Percentiles rank a stretch among this genome's conserved stretches.
Conservation (phyloP, 495 filamentous ascomycete genomes). For the Xylaria telfairii region DNA sequence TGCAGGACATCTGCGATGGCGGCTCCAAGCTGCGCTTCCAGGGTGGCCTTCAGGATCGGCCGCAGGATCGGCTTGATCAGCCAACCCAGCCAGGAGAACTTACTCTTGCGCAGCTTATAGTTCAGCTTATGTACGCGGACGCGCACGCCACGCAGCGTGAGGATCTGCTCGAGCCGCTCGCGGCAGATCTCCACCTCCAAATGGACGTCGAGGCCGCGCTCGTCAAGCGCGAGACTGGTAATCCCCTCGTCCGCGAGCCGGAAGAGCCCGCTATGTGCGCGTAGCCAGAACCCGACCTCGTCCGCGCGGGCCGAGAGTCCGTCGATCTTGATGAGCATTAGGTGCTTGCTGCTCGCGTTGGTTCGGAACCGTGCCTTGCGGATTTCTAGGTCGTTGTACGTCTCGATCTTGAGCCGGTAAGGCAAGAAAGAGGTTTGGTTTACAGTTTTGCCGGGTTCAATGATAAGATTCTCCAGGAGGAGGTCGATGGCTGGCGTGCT, state of each 20-base stretch:
- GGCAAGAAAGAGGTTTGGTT: slow-evolving; percentile 90
- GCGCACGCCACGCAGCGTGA: slow-evolving; percentile 74
- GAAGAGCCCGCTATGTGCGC: slow-evolving; percentile 69
- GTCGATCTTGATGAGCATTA: slow-evolving; percentile 76
- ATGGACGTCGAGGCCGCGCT: slow-evolving; percentile 83
- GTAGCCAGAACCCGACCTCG: slow-evolving; percentile 80
- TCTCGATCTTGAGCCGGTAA: slow-evolving; percentile 78
- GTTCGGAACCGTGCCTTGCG: slow-evolving; percentile 78
- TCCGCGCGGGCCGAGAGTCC: slow-evolving; percentile 82
- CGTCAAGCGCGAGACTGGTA: slow-evolving; percentile 82
- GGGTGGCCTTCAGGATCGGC: slow-evolving; percentile 74
- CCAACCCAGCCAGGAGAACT: slow-evolving; percentile 79
- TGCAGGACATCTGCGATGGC: slow-evolving; percentile 72
- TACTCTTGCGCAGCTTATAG: slow-evolving; percentile 75
- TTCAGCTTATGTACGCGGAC: slow-evolving; percentile 87
- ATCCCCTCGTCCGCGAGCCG: slow-evolving; percentile 81
- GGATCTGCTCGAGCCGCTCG: slow-evolving; percentile 76
- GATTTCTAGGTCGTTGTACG: slow-evolving; percentile 85
- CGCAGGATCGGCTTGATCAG: slow-evolving; percentile 84
- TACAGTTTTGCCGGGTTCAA: slow-evolving; percentile 85
- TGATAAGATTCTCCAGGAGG: slow-evolving; percentile 85
- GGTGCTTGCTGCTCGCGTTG: slow-evolving; percentile 66
- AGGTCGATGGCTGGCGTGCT: slow-evolving; percentile 84
- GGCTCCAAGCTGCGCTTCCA: slow-evolving; percentile 79
- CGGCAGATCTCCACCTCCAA: slow-evolving; percentile 81